A percentile compares a stretch with the other conserved stretches of the same genome.
phyloP scores from a whole-genome alignment of 768 basidiomycete genomes.

The Tremella fuciformis region DNA sequence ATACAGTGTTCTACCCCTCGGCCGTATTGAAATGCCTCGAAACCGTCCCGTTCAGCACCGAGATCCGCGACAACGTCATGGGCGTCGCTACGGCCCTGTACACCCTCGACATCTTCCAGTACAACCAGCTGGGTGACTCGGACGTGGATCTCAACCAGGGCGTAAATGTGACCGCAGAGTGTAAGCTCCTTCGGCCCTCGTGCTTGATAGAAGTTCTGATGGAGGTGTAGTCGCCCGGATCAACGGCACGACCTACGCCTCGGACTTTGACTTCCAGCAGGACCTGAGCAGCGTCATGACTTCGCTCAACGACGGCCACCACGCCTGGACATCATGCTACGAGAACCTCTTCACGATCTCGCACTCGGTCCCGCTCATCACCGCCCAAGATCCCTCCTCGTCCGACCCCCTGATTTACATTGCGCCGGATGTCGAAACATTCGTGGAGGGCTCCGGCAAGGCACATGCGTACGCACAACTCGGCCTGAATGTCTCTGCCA shows the following conservation, averaged over 20 bases:
- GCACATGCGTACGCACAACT: conserved; percentile 6
- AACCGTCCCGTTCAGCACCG: conserved; percentile 17
- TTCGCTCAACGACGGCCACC: conserved; percentile 26
- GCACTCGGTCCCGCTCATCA: conserved; percentile 23
- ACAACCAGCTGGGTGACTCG: conserved; percentile 21
- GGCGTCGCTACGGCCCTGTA: conserved; percentile 17
- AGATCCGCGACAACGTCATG: conserved; percentile 20
- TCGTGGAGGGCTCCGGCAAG: not conserved
- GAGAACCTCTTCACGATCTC: conserved; percentile 17
- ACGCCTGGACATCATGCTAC: conserved; percentile 24
- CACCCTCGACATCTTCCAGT: conserved; percentile 17
- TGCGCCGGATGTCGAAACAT: conserved; percentile 18
- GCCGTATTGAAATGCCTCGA: conserved; percentile 13
- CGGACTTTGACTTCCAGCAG: conserved; percentile 27
- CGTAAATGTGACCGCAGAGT: conserved; percentile 11
- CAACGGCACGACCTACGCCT: conserved; percentile 16
- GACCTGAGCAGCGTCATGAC: conserved; percentile 20
- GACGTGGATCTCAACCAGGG: conserved; percentile 15
- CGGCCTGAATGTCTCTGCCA: conserved; percentile 8
- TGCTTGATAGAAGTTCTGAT: not conserved
- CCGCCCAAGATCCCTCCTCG: conserved; percentile 11
- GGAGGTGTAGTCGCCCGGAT: conserved; percentile 18
- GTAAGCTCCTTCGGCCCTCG: conserved; percentile 14
- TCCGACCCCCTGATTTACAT: conserved; percentile 16
- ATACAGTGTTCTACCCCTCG: not conserved